Evolutionary conservation across 371 early-diverging fungal species (phyloP), one percentile per base, ranked within the genome.

Genomic region (Syncephalastrum monosporum): DNA sequence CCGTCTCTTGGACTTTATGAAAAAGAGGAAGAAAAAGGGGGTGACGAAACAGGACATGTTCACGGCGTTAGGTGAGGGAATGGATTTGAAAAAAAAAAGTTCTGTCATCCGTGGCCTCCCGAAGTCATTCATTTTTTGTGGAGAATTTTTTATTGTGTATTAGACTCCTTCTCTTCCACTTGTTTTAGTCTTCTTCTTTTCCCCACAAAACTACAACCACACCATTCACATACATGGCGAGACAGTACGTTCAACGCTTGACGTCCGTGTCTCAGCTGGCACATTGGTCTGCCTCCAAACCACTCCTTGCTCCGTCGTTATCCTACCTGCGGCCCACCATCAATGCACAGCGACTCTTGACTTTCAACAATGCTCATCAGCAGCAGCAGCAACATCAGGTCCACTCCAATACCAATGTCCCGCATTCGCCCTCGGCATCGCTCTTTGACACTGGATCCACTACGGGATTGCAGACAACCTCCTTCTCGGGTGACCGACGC

Each of bases 181-280:
- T 14, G 0, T 53, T 43, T 24, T 24, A 52, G 43, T 42, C 42
- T 4, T 23, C 47, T 19, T 47, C 47, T 2, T 45, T 47, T 53
- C 38, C 13, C 23, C 21, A 21, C 27, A 25, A 17, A 33, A 50
- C 38, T 5, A 33, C 38, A 33, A 33, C 8, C 5, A 33, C 10
- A 21, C 21, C 21, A 33, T 41, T 41, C 8, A 33, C 12, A 3
- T 33, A 33, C 44, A 62, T 62, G 62, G 57, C 67, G 23, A 52
- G 63, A 21, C 63, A 62, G 25, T 67, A 67, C 43, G 50, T 63
- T 17, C 63, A 67, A 33, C 56, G 63, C 5, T 49, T 67, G 42
- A 59, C 62, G 16, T 53, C 59, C 14, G 47, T 56, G 16, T 61
- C 67, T 14, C 65, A 65, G 25, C 24, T 67, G 6, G 33, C 56